phyloP scores from a whole-genome alignment of 2,329 filamentous ascomycete species.

The Magnaporthiopsis poae region DNA sequence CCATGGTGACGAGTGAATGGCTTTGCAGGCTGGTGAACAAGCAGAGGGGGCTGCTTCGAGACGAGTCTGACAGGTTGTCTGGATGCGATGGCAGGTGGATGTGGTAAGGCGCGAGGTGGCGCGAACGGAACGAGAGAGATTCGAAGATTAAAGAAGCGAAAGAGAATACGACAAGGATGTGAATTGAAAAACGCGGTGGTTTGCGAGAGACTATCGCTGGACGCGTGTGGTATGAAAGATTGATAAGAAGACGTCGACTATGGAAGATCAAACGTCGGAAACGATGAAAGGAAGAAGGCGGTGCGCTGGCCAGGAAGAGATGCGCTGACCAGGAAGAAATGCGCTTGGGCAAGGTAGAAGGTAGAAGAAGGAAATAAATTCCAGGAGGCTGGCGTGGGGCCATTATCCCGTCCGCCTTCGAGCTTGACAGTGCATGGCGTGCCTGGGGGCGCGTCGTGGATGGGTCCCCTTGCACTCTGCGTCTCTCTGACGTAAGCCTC shows the following conservation, averaged over 20 bases:
- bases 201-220: not conserved
- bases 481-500: not conserved
- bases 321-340: not conserved
- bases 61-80: not conserved
- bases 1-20: conserved; percentile 40
- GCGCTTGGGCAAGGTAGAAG: not conserved
- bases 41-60: not conserved
- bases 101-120: not conserved
- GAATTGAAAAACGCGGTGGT: not conserved
- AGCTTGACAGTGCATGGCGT: not conserved
- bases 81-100: not conserved
- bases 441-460: not conserved
- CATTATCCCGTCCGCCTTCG: not conserved
- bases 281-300: not conserved
- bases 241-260: not conserved
- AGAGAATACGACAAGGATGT: not conserved
- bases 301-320: not conserved
- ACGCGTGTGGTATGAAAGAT: not conserved
- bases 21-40: not conserved
- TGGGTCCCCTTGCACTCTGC: not conserved
- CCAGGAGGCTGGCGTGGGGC: not conserved
- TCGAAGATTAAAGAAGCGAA: not conserved
- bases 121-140: not conserved
- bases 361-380: not conserved
- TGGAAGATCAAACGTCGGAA: not conserved